These are phyloP conservation scores for Lepidium africanum DNA, from an alignment of 345 rosid species.

Conservation along the genomic window DNA sequence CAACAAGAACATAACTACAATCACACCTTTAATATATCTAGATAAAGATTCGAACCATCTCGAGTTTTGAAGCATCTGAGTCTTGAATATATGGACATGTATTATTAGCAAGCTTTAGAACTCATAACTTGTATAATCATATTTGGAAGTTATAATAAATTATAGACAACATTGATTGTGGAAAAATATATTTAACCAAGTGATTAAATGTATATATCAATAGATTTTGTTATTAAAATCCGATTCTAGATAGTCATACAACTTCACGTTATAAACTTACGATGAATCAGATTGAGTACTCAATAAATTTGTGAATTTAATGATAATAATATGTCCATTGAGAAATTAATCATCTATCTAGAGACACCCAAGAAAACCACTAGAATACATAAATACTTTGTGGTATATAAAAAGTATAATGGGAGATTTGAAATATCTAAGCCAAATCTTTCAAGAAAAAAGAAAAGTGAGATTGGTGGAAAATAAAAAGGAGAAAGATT, in stretches of 20 bases:
- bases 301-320: no score
- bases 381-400: constrained; percentile 18
- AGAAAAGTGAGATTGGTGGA: constrained; percentile 21
- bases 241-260: no score
- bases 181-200: no score
- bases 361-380: constrained; percentile 11
- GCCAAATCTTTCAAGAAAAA: constrained; percentile 23
- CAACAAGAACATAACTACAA: background rate
- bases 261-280: no score
- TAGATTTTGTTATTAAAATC: no score
- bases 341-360: background rate
- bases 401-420: constrained; percentile 13
- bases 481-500: constrained; percentile 21
- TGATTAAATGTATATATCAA: no score
- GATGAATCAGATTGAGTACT: no score
- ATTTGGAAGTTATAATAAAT: background rate
- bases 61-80: background rate
- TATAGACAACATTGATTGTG: background rate
- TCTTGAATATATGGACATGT: background rate
- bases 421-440: constrained; percentile 23
- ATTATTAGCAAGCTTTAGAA: background rate
- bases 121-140: background rate
- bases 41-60: background rate
- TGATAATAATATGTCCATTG: background rate
- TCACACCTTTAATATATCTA: background rate